Base-by-base conservation (phyloP, 2,329 filamentous ascomycete species). In the Scedosporium apiospermum region DNA sequence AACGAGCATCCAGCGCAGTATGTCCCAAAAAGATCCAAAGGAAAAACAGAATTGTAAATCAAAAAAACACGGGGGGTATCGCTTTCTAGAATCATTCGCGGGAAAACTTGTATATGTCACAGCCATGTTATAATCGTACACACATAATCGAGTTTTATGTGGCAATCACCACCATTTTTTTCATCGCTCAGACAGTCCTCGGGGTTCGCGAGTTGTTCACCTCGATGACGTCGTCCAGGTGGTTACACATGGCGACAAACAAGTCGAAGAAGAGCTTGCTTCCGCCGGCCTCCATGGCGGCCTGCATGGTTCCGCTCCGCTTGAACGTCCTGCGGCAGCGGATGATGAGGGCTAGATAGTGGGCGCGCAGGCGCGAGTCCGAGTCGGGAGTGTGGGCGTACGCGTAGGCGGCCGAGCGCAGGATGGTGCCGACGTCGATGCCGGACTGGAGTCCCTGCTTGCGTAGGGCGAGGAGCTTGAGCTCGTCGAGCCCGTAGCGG, bases 261-360 rank as follows among this genome's bases (percentile, higher is more conserved):
- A 96, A 80, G 72, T 96, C 93, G 72, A 96, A 97, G 78, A 96
- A 96, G 64, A 96, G 80, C 70, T 89, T 83, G 1, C 80, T 89
- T 62, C 91, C 91, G 30, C 93, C 93, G 65, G 86, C 85, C 73
- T 89, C 89, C 92, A 97, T 96, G 78, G 96, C 92, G 68, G 90
- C 85, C 76, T 96, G 93, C 92, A 96, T 96, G 3, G 92, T 96
- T 62, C 92, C 91, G 75, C 91, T 96, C 62, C 91, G 83, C 81
- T 96, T 96, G 77, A 97, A 96, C 2, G 91, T 96, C 71, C 85
- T 84, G 67, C 93, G 85, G 69, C 88, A 91, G 67, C 92, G 87
- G 72, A 96, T 96, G 75, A 96, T 96, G 71, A 96, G 85, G 18
- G 93, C 91, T 44, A 96, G 86, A 69, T 96, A 97, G 75, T 96